A percentile compares a stretch with the other conserved stretches of the same genome.
Conservation (phyloP, 176 grass and related monocot genomes). For the Rhynchospora tenuis region DNA sequence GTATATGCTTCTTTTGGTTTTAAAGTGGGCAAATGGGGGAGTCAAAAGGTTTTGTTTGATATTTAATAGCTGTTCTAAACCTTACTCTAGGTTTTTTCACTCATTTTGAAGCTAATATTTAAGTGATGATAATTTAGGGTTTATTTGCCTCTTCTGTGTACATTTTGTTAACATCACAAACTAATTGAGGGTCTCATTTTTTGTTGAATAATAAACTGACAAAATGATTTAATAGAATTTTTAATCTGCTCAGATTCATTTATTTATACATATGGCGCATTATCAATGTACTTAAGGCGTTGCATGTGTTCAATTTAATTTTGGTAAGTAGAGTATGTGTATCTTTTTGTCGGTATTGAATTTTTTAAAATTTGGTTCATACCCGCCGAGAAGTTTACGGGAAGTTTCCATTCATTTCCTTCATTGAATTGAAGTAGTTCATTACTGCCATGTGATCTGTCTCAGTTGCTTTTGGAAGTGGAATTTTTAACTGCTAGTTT, state of each 20-base stretch:
- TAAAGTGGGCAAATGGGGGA: not conserved
- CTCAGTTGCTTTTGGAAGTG: not conserved
- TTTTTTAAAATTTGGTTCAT: not conserved
- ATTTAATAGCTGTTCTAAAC: not conserved
- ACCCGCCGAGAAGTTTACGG: not conserved
- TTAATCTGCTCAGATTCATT: not conserved
- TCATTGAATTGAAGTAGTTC: not conserved
- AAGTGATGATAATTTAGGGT: not conserved
- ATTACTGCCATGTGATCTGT: not conserved
- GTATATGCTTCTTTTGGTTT: not conserved
- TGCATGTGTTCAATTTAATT: not conserved
- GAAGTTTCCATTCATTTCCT: not conserved
- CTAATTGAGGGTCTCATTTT: not conserved
- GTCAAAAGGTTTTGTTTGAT: not conserved
- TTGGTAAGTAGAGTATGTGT: not conserved
- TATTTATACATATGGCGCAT: not conserved
- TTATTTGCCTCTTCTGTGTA: not conserved
- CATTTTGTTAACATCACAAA: not conserved
- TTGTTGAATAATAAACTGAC: not conserved
- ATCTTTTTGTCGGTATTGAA: not conserved
- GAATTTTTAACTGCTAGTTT: not conserved
- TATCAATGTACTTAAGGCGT: not conserved
- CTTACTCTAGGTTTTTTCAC: not conserved
- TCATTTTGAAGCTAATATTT: not conserved
- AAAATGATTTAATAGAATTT: not conserved